Percentiles rank a stretch among this genome's conserved stretches.
Evolutionary conservation across 257 asterid species (phyloP).

Genomic region (Ehretia macrophylla): DNA sequence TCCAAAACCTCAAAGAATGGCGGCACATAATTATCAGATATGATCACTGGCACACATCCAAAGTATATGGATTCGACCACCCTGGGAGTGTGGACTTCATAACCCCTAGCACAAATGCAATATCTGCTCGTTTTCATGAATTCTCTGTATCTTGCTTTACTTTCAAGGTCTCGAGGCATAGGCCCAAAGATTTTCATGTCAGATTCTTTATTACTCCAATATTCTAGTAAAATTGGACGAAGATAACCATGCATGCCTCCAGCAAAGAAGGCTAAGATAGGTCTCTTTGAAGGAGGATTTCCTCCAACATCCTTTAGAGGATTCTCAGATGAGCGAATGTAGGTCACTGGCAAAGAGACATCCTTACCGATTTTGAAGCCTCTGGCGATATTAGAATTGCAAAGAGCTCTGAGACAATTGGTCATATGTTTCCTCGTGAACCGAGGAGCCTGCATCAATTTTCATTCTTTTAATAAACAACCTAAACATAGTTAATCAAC

Average conservation of each 20-base stretch:
- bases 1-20: constrained; percentile 49
- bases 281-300: constrained; percentile 35
- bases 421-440: constrained; percentile 33
- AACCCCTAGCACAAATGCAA: constrained; percentile 64
- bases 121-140: constrained; percentile 57
- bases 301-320: constrained; percentile 50
- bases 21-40: constrained; percentile 61
- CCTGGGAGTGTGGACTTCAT: constrained; percentile 59
- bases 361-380: constrained; percentile 57
- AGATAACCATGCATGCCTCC: constrained; percentile 66
- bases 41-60: constrained; percentile 57
- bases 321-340: constrained; percentile 38
- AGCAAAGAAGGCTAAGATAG: constrained; percentile 55
- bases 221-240: constrained; percentile 46
- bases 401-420: constrained; percentile 42
- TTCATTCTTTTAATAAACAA: background rate
- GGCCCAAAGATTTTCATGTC: constrained; percentile 60
- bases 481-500: background rate
- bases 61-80: constrained; percentile 55
- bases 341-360: constrained; percentile 58
- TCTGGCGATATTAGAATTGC: constrained; percentile 46
- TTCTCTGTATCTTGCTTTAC: constrained; percentile 50
- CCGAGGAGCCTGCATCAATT: constrained; percentile 45
- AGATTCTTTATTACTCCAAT: constrained; percentile 43
- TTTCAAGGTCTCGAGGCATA: constrained; percentile 45